Evolutionary conservation across 169 alveolate species (phyloP).

Genomic region (Perkinsus marinus): DNA sequence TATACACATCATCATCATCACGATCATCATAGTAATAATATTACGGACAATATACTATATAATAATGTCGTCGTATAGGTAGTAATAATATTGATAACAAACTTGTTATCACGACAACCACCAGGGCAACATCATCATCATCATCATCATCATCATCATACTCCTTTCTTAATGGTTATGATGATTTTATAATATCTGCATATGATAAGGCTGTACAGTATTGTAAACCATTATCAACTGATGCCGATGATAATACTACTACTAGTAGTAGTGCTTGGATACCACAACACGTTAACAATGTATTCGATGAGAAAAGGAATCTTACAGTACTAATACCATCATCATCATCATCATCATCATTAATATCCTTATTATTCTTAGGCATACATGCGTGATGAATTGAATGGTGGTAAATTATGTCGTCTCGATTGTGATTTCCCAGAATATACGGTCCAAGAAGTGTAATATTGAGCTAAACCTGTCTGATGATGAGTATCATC

Average conservation of each 20-base stretch:
- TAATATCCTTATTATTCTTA: too few species aligned
- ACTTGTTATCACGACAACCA: too few species aligned
- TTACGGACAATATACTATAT: too few species aligned
- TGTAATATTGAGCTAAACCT: background rate
- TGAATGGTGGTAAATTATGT: background rate
- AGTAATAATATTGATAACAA: too few species aligned
- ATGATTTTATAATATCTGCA: background rate
- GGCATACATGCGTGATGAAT: background rate
- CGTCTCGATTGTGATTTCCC: background rate
- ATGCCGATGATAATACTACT: background rate
- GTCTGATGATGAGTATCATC: too few species aligned
- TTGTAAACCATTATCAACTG: background rate
- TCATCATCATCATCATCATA: background rate
- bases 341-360: too few species aligned
- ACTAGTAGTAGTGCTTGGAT: background rate
- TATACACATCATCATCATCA: background rate
- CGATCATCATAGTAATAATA: too few species aligned
- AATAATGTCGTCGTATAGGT: too few species aligned
- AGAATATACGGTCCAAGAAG: background rate
- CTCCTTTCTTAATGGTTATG: background rate
- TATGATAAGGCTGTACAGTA: background rate
- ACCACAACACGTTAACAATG: background rate
- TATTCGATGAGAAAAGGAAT: background rate
- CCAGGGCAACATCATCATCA: background rate
- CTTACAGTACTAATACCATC: background rate